Conservation (phyloP, 1,284 basidiomycete species). For the Violaceomyces palustris region DNA sequence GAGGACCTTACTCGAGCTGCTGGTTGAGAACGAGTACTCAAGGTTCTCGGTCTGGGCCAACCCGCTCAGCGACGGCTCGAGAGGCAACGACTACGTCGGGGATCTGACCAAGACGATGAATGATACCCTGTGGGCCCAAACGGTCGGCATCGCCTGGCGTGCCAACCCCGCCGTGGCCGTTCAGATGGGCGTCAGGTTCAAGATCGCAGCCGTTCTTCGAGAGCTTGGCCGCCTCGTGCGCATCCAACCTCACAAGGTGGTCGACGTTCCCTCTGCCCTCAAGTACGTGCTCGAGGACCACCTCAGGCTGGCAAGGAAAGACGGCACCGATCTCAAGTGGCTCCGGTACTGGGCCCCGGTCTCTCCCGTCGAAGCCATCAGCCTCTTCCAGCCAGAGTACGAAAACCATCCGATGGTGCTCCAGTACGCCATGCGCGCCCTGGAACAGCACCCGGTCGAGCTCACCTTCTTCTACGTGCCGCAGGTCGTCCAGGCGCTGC, state of each 20-base stretch:
- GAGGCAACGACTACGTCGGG: slow-evolving; percentile 56
- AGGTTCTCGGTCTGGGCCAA: slow-evolving; percentile 87
- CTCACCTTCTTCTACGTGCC: slow-evolving; percentile 99
- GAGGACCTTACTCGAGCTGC: slow-evolving; percentile 60
- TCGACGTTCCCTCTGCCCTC: slow-evolving; percentile 74
- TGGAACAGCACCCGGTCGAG: slow-evolving; percentile 90
- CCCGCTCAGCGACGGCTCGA: slow-evolving; percentile 65
- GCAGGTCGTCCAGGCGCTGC: slow-evolving; percentile 91
- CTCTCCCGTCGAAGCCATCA: slow-evolving; percentile 63
- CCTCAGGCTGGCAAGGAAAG: slow-evolving; percentile 62
- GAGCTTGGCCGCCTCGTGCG: slow-evolving; percentile 75
- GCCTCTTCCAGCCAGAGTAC: slow-evolving; percentile 44
- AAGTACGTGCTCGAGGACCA: slow-evolving; percentile 76
- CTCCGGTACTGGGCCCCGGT: slow-evolving; percentile 83
- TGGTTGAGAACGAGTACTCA: slow-evolving; percentile 85
- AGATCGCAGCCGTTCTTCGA: slow-evolving; percentile 60
- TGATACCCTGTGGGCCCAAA: slow-evolving; percentile 66
- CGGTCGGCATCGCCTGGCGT: slow-evolving; percentile 75
- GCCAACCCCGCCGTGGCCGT: slow-evolving; percentile 77
- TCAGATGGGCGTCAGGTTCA: slow-evolving; percentile 80
- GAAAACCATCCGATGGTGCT: slow-evolving; percentile 76
- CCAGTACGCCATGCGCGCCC: slow-evolving; percentile 92
- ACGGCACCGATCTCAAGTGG: slow-evolving; percentile 59
- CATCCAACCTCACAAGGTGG: slow-evolving; percentile 65
- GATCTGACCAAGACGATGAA: slow-evolving; percentile 53